Percentiles rank a stretch among this genome's conserved stretches.
Conservation (phyloP, 441 rosid genomes). For the Jatropha podagrica region DNA sequence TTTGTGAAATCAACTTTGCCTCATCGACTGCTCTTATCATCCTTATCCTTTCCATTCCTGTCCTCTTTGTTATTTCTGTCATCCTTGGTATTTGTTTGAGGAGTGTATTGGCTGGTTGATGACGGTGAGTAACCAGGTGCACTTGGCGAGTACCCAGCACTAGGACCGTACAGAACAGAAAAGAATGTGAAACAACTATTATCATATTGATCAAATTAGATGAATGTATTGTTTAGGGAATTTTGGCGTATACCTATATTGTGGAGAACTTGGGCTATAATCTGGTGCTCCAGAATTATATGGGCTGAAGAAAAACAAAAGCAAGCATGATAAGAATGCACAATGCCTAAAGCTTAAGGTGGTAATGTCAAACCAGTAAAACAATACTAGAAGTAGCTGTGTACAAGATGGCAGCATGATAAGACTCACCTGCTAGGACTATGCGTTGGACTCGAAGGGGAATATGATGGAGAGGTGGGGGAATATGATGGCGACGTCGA, state of each 20-base stretch:
- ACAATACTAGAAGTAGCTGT: not conserved
- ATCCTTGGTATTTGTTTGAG: constrained; percentile 64
- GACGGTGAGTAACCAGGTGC: constrained; percentile 93
- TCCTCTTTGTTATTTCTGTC: constrained; percentile 45
- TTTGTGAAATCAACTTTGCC: not conserved
- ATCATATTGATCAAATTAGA: not conserved
- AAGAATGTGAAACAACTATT: not conserved
- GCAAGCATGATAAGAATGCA: constrained; percentile 4
- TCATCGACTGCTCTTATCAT: constrained; percentile 23
- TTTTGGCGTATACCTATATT: constrained; percentile 52
- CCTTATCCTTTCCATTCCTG: constrained; percentile 44
- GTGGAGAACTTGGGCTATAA: constrained; percentile 88
- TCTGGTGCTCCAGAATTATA: constrained; percentile 85
- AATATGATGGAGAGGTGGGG: constrained; percentile 93
- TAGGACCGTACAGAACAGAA: constrained; percentile 45
- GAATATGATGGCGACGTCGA: constrained; percentile 96
- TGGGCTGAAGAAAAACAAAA: constrained; percentile 51
- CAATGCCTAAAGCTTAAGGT: not conserved
- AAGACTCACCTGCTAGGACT: constrained; percentile 92
- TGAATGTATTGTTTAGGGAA: not conserved
- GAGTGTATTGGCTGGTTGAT: constrained; percentile 90
- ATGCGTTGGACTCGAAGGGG: constrained; percentile 89
- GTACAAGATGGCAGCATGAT: not conserved
- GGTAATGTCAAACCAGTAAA: not conserved
- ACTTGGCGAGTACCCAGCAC: constrained; percentile 95